Conservation (phyloP, 108 stramenopile species). For the Nitzschia inconspicua region DNA sequence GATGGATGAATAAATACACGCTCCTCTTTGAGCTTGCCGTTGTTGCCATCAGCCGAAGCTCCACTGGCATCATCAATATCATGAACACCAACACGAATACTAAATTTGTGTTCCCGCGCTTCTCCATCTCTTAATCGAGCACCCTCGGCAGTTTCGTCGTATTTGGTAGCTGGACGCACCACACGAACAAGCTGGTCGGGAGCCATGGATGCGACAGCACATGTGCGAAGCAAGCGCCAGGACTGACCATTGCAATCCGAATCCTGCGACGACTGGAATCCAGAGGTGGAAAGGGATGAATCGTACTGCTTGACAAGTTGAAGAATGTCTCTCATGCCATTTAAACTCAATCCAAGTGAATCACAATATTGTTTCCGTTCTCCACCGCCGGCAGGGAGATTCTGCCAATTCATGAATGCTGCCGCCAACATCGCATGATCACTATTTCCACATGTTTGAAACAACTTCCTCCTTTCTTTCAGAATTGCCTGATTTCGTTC, state of each 20-base stretch:
- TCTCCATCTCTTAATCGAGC: constrained; percentile 66
- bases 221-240: constrained; percentile 73
- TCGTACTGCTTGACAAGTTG: constrained; percentile 70
- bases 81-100: constrained; percentile 32
- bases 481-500: constrained; percentile 31
- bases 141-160: constrained; percentile 80
- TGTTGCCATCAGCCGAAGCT: background rate
- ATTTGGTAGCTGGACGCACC: constrained; percentile 67
- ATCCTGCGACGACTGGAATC: constrained; percentile 44
- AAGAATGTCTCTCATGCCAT: constrained; percentile 73
- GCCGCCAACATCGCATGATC: constrained; percentile 80
- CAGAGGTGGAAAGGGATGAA: constrained; percentile 48
- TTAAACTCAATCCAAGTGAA: constrained; percentile 55
- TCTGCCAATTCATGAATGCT: constrained; percentile 61
- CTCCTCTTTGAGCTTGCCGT: constrained; percentile 49
- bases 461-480: constrained; percentile 49
- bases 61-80: background rate
- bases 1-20: constrained; percentile 90
- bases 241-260: constrained; percentile 58
- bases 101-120: constrained; percentile 74
- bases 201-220: constrained; percentile 62
- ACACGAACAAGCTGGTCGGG: constrained; percentile 74
- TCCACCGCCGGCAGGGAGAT: constrained; percentile 22
- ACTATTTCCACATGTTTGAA: constrained; percentile 73
- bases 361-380: constrained; percentile 57